These are phyloP conservation scores for Boletus sp. DNA, from an alignment of 1,284 basidiomycete genomes.

Conservation along the genomic window DNA sequence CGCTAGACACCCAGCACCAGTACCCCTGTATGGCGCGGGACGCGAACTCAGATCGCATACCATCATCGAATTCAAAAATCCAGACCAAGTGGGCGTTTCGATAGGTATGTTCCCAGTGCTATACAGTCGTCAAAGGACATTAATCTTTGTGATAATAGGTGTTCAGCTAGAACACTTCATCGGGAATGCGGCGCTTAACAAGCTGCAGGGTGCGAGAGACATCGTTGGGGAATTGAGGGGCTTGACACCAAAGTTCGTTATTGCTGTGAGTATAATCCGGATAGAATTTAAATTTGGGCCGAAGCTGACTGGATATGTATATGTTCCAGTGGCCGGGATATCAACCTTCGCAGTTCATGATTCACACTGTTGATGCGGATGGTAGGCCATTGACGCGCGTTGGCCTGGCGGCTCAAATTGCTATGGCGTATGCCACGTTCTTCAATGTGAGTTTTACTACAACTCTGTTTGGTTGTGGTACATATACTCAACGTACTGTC, in stretches of 20 bases:
- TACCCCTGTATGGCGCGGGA: background rate
- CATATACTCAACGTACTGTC: background rate
- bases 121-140: background rate
- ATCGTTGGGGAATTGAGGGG: background rate
- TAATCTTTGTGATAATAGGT: constrained; percentile 2
- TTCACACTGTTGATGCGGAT: background rate
- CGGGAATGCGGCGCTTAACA: background rate
- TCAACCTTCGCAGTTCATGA: background rate
- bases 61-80: constrained; percentile 10
- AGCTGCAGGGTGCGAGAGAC: constrained; percentile 9
- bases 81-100: background rate
- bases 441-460: constrained; percentile 14
- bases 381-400: constrained; percentile 8
- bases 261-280: constrained; percentile 13
- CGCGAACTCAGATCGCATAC: too few species aligned
- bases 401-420: constrained; percentile 12
- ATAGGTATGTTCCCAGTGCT: constrained; percentile 3
- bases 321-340: constrained; percentile 27
- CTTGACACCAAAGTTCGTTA: background rate
- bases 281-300: background rate
- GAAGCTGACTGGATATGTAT: background rate
- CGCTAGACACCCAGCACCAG: constrained; percentile 3
- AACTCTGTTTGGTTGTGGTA: background rate
- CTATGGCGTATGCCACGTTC: constrained; percentile 2
- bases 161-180: background rate